Evolutionary conservation across 2,329 filamentous ascomycete genomes (phyloP).

Genomic region (Aspergillus sp.): DNA sequence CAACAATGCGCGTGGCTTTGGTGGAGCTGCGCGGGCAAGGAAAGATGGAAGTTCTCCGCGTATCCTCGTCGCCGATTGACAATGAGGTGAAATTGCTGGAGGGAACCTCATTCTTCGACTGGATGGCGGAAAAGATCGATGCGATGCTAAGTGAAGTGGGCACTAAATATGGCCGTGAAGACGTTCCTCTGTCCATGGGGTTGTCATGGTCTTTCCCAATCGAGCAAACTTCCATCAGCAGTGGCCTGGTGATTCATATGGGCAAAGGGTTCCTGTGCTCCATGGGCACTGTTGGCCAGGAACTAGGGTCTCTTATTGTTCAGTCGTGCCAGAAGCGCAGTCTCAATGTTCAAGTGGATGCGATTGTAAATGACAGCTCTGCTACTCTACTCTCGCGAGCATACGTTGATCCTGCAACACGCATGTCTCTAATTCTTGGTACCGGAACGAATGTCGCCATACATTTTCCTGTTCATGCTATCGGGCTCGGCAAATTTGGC

Average conservation of each 20-base stretch:
- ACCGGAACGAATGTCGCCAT: constrained; percentile 67
- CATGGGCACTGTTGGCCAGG: constrained; percentile 58
- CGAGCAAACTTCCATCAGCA: constrained; percentile 61
- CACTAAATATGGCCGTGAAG: constrained; percentile 40
- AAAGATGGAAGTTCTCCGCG: constrained; percentile 56
- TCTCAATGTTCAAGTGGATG: constrained; percentile 60
- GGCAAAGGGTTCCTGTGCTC: constrained; percentile 65
- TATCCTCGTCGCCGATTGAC: constrained; percentile 58
- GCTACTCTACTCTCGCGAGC: constrained; percentile 63
- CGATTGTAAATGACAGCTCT: constrained; percentile 64
- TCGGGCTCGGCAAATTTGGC: constrained; percentile 58
- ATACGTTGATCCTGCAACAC: constrained; percentile 60
- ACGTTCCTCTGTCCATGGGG: constrained; percentile 55
- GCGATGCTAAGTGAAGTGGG: constrained; percentile 49
- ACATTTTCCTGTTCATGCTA: constrained; percentile 56
- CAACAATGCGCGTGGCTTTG: constrained; percentile 63
- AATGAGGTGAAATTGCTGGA: constrained; percentile 55
- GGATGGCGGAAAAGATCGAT: constrained; percentile 63
- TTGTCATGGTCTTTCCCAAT: constrained; percentile 68
- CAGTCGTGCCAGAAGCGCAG: constrained; percentile 55
- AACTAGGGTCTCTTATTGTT: constrained; percentile 61
- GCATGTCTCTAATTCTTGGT: constrained; percentile 64
- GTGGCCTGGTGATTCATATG: constrained; percentile 60
- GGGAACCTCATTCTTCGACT: constrained; percentile 63
- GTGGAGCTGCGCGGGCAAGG: constrained; percentile 55